Evolutionary conservation across 2,329 filamentous ascomycete species (phyloP), one percentile per base, ranked within the genome.

Genomic region (Penicillium vulpinum): DNA sequence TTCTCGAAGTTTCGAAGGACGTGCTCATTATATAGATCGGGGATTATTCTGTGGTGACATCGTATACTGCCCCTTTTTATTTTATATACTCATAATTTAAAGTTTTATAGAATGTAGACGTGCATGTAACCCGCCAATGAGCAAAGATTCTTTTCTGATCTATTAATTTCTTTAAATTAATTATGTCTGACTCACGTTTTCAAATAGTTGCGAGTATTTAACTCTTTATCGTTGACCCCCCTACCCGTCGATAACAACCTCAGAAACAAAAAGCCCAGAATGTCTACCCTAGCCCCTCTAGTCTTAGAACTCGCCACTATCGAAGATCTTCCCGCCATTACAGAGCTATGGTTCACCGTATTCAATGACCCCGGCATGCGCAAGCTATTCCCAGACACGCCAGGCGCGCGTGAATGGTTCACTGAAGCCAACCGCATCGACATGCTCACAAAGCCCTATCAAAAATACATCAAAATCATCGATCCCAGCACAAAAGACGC

Each of bases 1-100:
- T 73, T 6, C 73, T 77, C 22, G 70, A 77, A 49, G 67, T 77
- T n/a, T 56, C 76, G 13, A 73, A 78, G 40, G 76, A 75, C 13
- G 58, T 70, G 6, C 56, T 78, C 10, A 64, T 51, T n/a, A 64
- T 77, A 22, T 56, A 65, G n/a, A 68, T 77, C 50, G 65, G 67
- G 5, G 67, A 67, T 7, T 71, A 70, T 13, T 62, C 61, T 1
- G 59, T 54, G 2, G 69, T 72, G 11, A 65, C 51, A 11, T 47
- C 77, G n/a, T 67, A 63, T 38, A 68, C 63, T 38, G 75, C 39
- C 21, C 7, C 16, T 28, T 5, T 31, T 7, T 44, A 29, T 31
- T 21, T 45, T 8, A 6, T 22, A 16, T 22, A 8, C 13, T 45
- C 29, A 33, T 18, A 18, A 26, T 33, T 51, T 28, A 35, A 9